Evolutionary conservation across 2,329 filamentous ascomycete species (phyloP).

Genomic region (Pseudogymnoascus sp.): DNA sequence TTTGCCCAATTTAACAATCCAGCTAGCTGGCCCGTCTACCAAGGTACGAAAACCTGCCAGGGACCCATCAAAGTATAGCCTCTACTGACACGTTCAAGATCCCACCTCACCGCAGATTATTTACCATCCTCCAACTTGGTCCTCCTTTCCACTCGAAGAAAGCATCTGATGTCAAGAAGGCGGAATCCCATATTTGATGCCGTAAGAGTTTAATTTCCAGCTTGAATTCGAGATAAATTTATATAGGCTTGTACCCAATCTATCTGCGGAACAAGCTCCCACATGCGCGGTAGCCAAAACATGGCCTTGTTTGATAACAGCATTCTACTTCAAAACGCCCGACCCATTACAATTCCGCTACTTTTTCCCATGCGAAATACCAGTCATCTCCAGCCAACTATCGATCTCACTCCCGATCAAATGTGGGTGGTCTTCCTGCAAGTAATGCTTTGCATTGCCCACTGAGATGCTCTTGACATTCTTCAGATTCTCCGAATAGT

Average conservation of each 20-base stretch:
- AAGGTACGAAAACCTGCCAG: background rate
- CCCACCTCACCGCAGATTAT: background rate
- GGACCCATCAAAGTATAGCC: background rate
- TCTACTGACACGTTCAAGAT: background rate
- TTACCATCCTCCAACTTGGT: background rate
- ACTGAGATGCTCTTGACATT: background rate
- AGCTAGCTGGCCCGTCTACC: background rate
- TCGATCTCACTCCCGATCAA: background rate
- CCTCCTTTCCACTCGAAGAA: background rate
- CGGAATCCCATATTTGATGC: too few species aligned
- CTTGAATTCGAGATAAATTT: too few species aligned
- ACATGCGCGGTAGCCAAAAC: too few species aligned
- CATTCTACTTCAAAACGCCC: background rate
- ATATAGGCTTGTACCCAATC: too few species aligned
- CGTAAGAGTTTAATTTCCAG: too few species aligned
- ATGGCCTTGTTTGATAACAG: background rate
- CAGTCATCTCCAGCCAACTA: background rate
- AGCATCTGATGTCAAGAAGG: too few species aligned
- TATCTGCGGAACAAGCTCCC: too few species aligned
- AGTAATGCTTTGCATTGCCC: background rate
- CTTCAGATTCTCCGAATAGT: background rate
- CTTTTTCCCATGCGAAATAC: background rate
- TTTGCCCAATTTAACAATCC: background rate
- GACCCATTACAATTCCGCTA: background rate
- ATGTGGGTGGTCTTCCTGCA: constrained; percentile 9